Percentiles rank a stretch among this genome's conserved stretches.
phyloP scores from a whole-genome alignment of 805 yeast genomes.

The Schwanniomyces yamadae region DNA sequence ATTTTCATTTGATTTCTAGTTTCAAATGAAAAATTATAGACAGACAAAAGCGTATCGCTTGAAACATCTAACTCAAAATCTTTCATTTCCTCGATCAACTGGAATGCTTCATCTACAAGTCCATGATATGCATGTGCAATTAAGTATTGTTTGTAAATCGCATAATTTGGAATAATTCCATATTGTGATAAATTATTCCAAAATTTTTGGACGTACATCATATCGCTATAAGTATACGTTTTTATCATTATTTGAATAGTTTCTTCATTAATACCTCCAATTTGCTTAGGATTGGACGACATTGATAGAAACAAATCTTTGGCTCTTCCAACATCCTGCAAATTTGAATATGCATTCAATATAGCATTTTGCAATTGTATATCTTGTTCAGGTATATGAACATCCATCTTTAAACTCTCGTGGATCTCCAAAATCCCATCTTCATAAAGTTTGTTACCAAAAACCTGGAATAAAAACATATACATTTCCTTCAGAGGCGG shows the following conservation, averaged over 20 bases:
- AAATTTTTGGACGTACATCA: constrained; percentile 56
- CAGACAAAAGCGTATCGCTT: constrained; percentile 43
- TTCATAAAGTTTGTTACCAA: constrained; percentile 57
- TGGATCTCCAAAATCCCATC: constrained; percentile 69
- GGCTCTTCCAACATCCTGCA: constrained; percentile 56
- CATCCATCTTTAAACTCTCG: constrained; percentile 61
- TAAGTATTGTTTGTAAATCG: constrained; percentile 57
- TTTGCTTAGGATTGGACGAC: constrained; percentile 46
- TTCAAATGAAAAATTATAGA: constrained; percentile 45
- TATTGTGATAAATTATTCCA: constrained; percentile 60
- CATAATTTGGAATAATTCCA: constrained; percentile 51
- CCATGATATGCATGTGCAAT: constrained; percentile 73
- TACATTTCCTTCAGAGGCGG: constrained; percentile 54
- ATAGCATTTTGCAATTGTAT: constrained; percentile 58
- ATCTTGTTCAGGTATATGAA: constrained; percentile 49
- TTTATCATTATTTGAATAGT: constrained; percentile 67
- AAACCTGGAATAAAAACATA: constrained; percentile 55
- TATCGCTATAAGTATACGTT: constrained; percentile 53
- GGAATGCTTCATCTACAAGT: constrained; percentile 53
- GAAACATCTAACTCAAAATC: constrained; percentile 47
- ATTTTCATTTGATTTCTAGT: constrained; percentile 28
- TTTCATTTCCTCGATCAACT: constrained; percentile 46
- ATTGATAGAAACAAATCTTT: constrained; percentile 62
- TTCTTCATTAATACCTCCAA: constrained; percentile 56
- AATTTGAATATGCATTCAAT: constrained; percentile 60